phyloP scores from a whole-genome alignment of 148 eudicot genomes.

The Dysphania ambrosioides region DNA sequence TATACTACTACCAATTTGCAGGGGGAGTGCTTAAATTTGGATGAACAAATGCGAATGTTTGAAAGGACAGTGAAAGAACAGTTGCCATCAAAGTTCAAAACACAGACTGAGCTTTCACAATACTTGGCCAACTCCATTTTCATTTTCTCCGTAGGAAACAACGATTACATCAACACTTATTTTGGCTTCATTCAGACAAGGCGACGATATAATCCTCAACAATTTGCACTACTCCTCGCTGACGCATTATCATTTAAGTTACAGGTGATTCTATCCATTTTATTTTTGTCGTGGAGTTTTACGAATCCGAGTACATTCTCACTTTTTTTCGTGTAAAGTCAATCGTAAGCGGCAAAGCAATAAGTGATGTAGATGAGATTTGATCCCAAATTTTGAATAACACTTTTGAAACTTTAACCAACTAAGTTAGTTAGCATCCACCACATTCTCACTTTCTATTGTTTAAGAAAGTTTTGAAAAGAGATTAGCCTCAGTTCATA shows the following conservation, averaged over 20 bases:
- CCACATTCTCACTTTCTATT: too few relatives aligned
- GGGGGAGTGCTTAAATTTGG: conserved; percentile 56
- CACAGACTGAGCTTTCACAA: conserved; percentile 8
- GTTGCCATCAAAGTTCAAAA: conserved; percentile 11
- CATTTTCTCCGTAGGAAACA: conserved; percentile 36
- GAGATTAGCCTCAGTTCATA: too few relatives aligned
- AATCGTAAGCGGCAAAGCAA: too few relatives aligned
- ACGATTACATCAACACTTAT: conserved; percentile 45
- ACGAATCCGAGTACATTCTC: too few relatives aligned
- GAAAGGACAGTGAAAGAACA: conserved; percentile 29
- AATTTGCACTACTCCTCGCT: conserved; percentile 39
- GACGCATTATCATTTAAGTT: conserved; percentile 31
- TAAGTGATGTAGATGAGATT: too few relatives aligned
- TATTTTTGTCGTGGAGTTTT: too few relatives aligned
- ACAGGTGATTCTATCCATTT: conserved; percentile 27
- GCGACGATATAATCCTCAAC: conserved; percentile 24
- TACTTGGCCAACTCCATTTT: conserved; percentile 45
- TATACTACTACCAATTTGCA: conserved; percentile 14
- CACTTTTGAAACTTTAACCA: too few relatives aligned
- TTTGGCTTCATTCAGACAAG: conserved; percentile 16
- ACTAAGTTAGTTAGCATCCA: too few relatives aligned
- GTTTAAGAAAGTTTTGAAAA: too few relatives aligned
- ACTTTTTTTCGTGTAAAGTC: too few relatives aligned
- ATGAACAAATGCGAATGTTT: conserved; percentile 42
- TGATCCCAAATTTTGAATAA: too few relatives aligned